A percentile compares a stretch with the other conserved stretches of the same genome.
phyloP scores from a whole-genome alignment of 2,329 filamentous ascomycete genomes.

The Claviceps sp. region DNA sequence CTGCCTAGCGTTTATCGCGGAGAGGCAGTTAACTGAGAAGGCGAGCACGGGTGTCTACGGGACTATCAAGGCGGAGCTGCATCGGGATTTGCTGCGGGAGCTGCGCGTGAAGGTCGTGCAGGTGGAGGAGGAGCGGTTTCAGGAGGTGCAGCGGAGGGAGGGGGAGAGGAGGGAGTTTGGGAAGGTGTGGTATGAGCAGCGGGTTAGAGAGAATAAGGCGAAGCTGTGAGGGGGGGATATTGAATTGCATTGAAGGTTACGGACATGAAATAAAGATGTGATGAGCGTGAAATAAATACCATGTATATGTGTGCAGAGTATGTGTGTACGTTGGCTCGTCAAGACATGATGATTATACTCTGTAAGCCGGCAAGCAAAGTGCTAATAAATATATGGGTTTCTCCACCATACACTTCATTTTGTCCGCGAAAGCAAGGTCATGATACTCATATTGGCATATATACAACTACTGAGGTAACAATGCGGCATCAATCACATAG shows the following conservation, averaged over 20 bases:
- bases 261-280: background rate
- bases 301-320: background rate
- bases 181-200: constrained; percentile 35
- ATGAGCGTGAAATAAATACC: background rate
- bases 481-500: background rate
- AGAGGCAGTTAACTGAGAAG: constrained; percentile 47
- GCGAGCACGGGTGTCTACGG: constrained; percentile 55
- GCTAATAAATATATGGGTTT: background rate
- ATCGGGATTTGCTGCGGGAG: constrained; percentile 47
- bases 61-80: constrained; percentile 63
- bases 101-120: constrained; percentile 39
- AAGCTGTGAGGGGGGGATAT: constrained; percentile 18
- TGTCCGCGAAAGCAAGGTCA: no score
- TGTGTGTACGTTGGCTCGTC: background rate
- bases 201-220: constrained; percentile 27
- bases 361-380: background rate
- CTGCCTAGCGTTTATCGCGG: constrained; percentile 43
- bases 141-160: constrained; percentile 24
- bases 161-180: constrained; percentile 29
- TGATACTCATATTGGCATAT: no score
- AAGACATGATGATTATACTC: no score
- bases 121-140: constrained; percentile 34
- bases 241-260: no score
- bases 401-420: no score
- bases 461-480: background rate